These are phyloP conservation scores for Lithohypha guttulata DNA, from an alignment of 2,329 filamentous ascomycete species.

Conservation along the genomic window DNA sequence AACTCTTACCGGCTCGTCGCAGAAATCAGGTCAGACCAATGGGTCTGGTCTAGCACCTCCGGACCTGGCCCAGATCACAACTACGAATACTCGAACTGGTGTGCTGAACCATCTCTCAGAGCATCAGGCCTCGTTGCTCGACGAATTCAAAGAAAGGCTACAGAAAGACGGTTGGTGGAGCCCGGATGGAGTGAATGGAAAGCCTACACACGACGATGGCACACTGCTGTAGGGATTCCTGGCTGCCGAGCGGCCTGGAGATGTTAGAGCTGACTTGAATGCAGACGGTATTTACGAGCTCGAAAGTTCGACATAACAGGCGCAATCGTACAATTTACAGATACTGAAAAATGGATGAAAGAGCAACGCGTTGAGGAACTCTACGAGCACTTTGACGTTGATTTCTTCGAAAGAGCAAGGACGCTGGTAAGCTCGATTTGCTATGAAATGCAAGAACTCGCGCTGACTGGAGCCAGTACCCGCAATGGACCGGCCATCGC, in stretches of 20 bases:
- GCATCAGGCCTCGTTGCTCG: conserved; percentile 56
- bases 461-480: conserved; percentile 26
- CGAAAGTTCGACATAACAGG: conserved; percentile 69
- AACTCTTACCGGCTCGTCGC: conserved; percentile 21
- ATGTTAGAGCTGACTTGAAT: conserved; percentile 9
- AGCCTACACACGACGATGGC: conserved; percentile 37
- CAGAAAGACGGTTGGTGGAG: conserved; percentile 49
- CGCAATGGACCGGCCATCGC: conserved; percentile 84
- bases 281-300: conserved; percentile 73
- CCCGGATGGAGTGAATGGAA: conserved; percentile 25
- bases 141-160: conserved; percentile 60
- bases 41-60: conserved; percentile 5
- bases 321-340: conserved; percentile 72
- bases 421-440: conserved; percentile 49
- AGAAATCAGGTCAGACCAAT: conserved; percentile 17
- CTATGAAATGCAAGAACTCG: not conserved
- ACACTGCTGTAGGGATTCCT: conserved; percentile 35
- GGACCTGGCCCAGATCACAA: conserved; percentile 17
- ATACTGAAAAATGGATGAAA: conserved; percentile 77
- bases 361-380: conserved; percentile 67
- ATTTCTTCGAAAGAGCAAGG: conserved; percentile 66
- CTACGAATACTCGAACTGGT: conserved; percentile 36
- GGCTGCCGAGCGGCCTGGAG: no score
- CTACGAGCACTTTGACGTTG: conserved; percentile 76
- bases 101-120: conserved; percentile 67